Conservation (phyloP, 495 filamentous ascomycete species). For the Emericellopsis terricola region DNA sequence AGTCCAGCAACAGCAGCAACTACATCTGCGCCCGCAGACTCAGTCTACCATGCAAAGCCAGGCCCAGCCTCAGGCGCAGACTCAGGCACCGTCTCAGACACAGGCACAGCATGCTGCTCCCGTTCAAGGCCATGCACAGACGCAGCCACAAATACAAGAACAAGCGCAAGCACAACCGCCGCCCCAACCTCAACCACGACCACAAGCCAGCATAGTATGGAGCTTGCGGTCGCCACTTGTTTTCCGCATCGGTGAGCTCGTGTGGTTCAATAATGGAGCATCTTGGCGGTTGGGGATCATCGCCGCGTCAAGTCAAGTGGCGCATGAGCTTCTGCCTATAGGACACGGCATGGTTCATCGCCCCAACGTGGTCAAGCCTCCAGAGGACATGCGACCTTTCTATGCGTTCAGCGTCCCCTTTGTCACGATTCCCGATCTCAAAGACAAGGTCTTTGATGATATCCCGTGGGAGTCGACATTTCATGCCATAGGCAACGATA, state of each 20-base stretch:
- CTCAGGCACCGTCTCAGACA: not conserved
- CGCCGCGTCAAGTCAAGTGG: not conserved
- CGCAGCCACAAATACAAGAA: not conserved
- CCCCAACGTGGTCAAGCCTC: not conserved
- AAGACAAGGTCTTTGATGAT: conserved; percentile 3
- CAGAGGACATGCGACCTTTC: conserved; percentile 3
- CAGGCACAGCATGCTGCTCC: not conserved
- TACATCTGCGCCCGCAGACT: not conserved
- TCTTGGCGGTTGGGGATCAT: conserved; percentile 3
- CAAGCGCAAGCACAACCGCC: not conserved
- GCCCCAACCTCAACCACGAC: not conserved
- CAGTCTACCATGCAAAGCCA: not conserved
- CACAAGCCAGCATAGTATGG: not conserved
- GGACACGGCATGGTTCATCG: not conserved
- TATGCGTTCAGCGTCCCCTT: conserved; percentile 3
- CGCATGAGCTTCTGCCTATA: conserved; percentile 1
- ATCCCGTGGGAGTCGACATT: not conserved
- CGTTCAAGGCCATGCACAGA: no score
- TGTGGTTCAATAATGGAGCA: conserved; percentile 2
- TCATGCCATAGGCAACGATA: not conserved
- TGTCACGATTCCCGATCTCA: conserved; percentile 1
- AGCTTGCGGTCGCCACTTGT: not conserved
- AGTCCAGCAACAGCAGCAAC: conserved; percentile 20
- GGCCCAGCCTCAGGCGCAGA: not conserved
- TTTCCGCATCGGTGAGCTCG: conserved; percentile 4